phyloP scores from a whole-genome alignment of 441 rosid species.

The Eruca vesicaria region DNA sequence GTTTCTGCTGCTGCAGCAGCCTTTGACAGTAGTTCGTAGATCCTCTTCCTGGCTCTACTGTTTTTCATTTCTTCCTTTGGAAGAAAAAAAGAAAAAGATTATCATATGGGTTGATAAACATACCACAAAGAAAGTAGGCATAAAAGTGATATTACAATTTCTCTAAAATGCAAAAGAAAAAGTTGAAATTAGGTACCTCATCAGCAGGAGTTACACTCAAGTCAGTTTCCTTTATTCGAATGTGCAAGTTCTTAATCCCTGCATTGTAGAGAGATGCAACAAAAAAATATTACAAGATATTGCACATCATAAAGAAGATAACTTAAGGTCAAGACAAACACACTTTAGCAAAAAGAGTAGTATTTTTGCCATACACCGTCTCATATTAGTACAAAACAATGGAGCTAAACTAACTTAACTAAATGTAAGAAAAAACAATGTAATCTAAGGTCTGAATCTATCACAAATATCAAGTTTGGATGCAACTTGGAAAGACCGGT shows the following conservation, averaged over 20 bases:
- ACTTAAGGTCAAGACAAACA: neutral
- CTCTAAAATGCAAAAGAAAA: neutral
- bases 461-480: neutral
- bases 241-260: conserved; percentile 71
- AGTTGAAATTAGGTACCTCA: conserved; percentile 55
- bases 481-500: neutral
- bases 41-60: conserved; percentile 67
- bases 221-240: conserved; percentile 62
- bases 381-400: neutral
- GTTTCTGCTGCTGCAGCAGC: conserved; percentile 49
- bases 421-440: neutral
- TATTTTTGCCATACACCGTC: neutral
- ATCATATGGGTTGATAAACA: conserved; percentile 24
- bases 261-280: conserved; percentile 24
- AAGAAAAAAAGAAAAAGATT: conserved; percentile 31
- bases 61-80: conserved; percentile 86
- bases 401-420: neutral
- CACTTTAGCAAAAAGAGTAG: neutral
- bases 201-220: conserved; percentile 65
- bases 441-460: neutral
- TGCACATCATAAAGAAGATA: neutral
- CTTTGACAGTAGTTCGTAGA: conserved; percentile 79
- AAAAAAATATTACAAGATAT: neutral
- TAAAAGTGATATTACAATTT: neutral
- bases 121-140: neutral